Evolutionary conservation across 2,329 filamentous ascomycete genomes (phyloP), one percentile per base, ranked within the genome.

Genomic region (Trichoderma brevicompactum): DNA sequence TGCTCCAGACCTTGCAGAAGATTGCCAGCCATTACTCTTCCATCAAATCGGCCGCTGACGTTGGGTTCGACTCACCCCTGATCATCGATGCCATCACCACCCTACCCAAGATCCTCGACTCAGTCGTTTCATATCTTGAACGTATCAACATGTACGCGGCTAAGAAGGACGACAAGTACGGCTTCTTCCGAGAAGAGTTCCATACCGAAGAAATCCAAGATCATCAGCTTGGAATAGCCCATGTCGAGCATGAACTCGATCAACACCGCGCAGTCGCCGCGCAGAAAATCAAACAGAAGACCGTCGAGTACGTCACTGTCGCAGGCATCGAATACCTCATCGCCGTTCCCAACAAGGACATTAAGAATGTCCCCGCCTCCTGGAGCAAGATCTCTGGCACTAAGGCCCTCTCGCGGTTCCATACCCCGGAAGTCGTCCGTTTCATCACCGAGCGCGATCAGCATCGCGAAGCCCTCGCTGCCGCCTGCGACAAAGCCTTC

Each of bases 351-450:
- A 97, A 96, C 76, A 77, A 84, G 1, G 87, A 92, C 62, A 84
- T 97, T 67, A 95, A 93, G 75, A 87, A 89, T 65, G 92, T 99
- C 0, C 95, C 95, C 0, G 94, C 95, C 4, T 96, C 92, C 0
- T 99, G 95, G 95, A 84, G 86, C 69, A 98, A 99, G 78, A 92
- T 98, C 72, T 96, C 91, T 65, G 94, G 94, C 56, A 99, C 95
- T 7, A 98, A 98, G 77, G 92, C 92, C 72, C 80, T 94, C 5
- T 94, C 92, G 0, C 89, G 95, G 66, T 99, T 98, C 77, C 95
- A 99, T 78, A 95, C 95, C 0, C 95, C 95, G 5, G 90, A 96
- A 71, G 92, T 97, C 28, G 84, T 96, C 55, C 87, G 87, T 67
- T 84, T 97, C 71, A 85, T 97, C 17, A 87, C 89, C 48, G 93